A percentile compares a stretch with the other conserved stretches of the same genome.
Evolutionary conservation across 2,329 filamentous ascomycete species (phyloP).

Genomic region (Monilinia laxa): DNA sequence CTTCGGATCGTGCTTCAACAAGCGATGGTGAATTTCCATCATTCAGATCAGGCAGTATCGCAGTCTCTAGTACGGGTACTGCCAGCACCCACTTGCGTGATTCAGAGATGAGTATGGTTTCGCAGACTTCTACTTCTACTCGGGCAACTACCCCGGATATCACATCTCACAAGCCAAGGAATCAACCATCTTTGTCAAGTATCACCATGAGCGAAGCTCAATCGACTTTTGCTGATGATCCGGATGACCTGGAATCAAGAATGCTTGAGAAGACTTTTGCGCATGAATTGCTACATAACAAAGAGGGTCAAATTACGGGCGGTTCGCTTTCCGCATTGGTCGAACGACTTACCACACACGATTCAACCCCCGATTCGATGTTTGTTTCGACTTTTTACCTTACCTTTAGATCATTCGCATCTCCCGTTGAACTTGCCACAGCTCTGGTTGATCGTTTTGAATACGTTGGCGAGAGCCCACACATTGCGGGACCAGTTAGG

Average conservation of each 20-base stretch:
- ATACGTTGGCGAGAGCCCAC: slow-evolving; percentile 77
- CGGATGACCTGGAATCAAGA: slow-evolving; percentile 75
- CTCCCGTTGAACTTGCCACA: slow-evolving; percentile 74
- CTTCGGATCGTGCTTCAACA: slow-evolving; percentile 46
- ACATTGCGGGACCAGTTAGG: slow-evolving; percentile 76
- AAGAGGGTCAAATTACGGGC: slow-evolving; percentile 91
- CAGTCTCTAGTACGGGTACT: slow-evolving; percentile 74
- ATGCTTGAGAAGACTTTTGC: slow-evolving; percentile 90
- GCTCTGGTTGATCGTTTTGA: slow-evolving; percentile 89
- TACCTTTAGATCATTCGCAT: slow-evolving; percentile 91
- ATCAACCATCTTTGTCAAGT: slow-evolving; percentile 65
- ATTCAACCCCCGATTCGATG: slow-evolving; percentile 85
- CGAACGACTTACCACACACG: slow-evolving; percentile 90
- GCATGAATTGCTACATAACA: slow-evolving; percentile 89
- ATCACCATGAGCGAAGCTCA: slow-evolving; percentile 64
- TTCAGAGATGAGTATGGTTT: slow-evolving; percentile 77
- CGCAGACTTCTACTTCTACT: slow-evolving; percentile 80
- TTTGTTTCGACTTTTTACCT: slow-evolving; percentile 96
- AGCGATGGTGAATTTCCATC: slow-evolving; percentile 54
- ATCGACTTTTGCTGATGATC: slow-evolving; percentile 68
- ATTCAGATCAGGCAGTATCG: slow-evolving; percentile 66
- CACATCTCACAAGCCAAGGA: slow-evolving; percentile 33
- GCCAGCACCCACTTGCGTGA: slow-evolving; percentile 76
- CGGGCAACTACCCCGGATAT: slow-evolving; percentile 83
- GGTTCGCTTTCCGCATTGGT: slow-evolving; percentile 87